Base-by-base conservation (phyloP, 1,284 basidiomycete species). In the Irpex sp. region DNA sequence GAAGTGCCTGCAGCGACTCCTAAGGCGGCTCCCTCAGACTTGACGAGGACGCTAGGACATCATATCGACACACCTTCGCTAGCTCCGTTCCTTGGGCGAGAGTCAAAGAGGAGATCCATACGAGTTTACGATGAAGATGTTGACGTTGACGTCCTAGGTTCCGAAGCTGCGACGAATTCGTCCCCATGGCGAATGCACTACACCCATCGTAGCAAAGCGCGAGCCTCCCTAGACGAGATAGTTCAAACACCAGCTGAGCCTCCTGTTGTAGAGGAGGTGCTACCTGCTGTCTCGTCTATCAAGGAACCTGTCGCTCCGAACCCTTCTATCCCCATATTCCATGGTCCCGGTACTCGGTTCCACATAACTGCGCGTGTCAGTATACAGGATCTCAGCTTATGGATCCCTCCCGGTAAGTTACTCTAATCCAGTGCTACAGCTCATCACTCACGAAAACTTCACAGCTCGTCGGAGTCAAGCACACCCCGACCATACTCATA, bases 11-110 rank as follows among this genome's bases (percentile, higher is more conserved):
- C 36, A 19, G 18, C n/a, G 28, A 47, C 58, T 33, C 21, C 28
- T 12, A 10, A 58, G 33, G 28, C 56, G 0, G 28, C 58, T 45
- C 78, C 48, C 48, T 51, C 78, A 9, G 77, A 82, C 58, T 67
- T 90, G 21, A 82, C 82, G 2, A 77, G 80, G 59, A 87, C 85
- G 2, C 78, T 91, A 35, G 90, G 89, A 18, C 74, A 84, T 59
- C 88, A 91, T 63, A 80, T 79, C 51, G 86, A 91, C 63, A 84
- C 86, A 2, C 85, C 88, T 23, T 85, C 87, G 3, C 78, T 91
- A 37, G 90, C 90, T 3, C 81, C 79, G 2, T 89, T 89, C 68
- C 77, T 91, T 4, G 88, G 88, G 5, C 83, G 84, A 66, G 74
- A 78, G 28, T 78, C 80, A 0, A 80, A 78, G 64, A 79, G 82